Conservation (phyloP, 148 eudicot species). For the Rhododendron griersonianum region DNA sequence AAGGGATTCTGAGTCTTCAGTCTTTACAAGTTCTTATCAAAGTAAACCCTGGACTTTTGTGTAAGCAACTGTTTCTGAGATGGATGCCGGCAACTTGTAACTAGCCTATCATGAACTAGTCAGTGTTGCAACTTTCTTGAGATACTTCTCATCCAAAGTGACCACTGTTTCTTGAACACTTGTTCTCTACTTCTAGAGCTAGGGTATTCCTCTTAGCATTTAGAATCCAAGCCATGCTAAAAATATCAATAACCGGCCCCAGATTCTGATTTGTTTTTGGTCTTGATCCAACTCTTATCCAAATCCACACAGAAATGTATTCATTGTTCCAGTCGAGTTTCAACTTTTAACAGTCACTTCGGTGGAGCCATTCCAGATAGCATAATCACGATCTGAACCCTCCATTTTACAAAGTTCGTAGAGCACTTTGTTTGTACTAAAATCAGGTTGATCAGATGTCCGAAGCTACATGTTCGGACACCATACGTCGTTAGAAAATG, state of each 20-base stretch:
- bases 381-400: not conserved
- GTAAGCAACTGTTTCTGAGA: not conserved
- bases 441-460: not conserved
- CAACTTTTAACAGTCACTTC: not conserved
- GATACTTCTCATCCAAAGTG: not conserved
- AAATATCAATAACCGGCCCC: not conserved
- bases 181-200: not conserved
- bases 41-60: not conserved
- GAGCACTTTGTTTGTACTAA: not conserved
- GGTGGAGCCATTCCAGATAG: not conserved
- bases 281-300: not conserved
- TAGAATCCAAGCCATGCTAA: not conserved
- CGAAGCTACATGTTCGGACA: not conserved
- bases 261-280: not conserved
- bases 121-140: not conserved
- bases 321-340: not conserved
- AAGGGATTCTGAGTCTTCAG: not conserved
- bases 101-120: not conserved
- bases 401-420: not conserved
- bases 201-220: not conserved
- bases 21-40: not conserved
- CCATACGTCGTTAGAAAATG: not conserved
- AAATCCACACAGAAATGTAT: not conserved
- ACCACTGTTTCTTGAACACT: not conserved
- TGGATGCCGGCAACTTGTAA: not conserved